A percentile compares a stretch with the other conserved stretches of the same genome.
These are phyloP conservation scores for Colletotrichum liriopes DNA, from an alignment of 2,329 filamentous ascomycete species.

Conservation along the genomic window DNA sequence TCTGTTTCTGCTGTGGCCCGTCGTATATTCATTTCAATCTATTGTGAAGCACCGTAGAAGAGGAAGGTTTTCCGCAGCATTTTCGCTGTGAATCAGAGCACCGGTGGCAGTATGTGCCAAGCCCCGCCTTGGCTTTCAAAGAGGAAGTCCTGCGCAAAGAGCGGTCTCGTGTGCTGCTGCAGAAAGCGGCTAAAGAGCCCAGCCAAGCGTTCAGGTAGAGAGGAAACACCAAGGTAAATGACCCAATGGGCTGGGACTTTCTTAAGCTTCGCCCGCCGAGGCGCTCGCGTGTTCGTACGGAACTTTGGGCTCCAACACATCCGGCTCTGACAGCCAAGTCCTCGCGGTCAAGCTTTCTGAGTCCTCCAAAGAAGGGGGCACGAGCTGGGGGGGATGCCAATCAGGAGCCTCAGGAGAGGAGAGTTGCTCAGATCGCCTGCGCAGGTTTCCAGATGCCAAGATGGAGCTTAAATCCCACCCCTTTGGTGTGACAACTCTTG, in stretches of 20 bases:
- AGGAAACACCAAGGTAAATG: not conserved
- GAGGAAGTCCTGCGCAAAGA: not conserved
- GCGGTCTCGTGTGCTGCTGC: not conserved
- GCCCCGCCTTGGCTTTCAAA: slow-evolving; percentile 18
- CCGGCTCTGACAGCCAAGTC: slow-evolving; percentile 17
- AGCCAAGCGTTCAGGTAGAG: slow-evolving; percentile 5
- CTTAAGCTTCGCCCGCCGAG: slow-evolving; percentile 14
- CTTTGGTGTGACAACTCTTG: slow-evolving; percentile 27
- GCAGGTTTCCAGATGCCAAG: slow-evolving; percentile 38
- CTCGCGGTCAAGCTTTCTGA: slow-evolving; percentile 21
- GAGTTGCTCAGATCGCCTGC: slow-evolving; percentile 26
- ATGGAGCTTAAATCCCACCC: slow-evolving; percentile 32
- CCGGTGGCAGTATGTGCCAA: slow-evolving; percentile 17
- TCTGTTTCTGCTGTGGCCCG: not conserved
- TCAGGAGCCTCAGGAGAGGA: not conserved
- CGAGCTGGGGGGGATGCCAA: slow-evolving; percentile 6
- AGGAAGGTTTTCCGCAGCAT: not conserved
- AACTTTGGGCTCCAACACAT: slow-evolving; percentile 25
- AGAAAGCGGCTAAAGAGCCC: not conserved
- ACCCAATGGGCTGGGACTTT: not conserved
- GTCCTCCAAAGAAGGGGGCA: slow-evolving; percentile 1
- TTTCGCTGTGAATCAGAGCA: slow-evolving; percentile 1
- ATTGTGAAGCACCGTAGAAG: not conserved
- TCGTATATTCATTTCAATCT: slow-evolving; percentile 13
- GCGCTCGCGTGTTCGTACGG: slow-evolving; percentile 12